Conservation (phyloP, 768 basidiomycete species). For the Russula sp. region DNA sequence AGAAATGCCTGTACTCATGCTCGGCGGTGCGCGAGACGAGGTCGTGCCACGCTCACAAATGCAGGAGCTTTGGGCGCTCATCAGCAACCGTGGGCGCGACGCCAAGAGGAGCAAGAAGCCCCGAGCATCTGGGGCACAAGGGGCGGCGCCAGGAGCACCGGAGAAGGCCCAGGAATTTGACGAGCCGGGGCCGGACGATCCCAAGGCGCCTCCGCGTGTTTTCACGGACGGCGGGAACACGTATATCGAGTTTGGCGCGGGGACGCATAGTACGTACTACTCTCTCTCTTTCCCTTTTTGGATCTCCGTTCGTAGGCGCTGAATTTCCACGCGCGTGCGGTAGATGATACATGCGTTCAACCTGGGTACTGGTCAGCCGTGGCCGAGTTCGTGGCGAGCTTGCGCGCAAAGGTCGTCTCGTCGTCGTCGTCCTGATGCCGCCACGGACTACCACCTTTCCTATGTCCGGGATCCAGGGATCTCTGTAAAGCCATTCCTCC, state of each 20-base stretch:
- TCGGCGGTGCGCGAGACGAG: conserved; percentile 68
- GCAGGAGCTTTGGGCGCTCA: conserved; percentile 62
- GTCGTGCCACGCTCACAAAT: conserved; percentile 75
- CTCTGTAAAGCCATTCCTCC: neutral
- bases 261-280: conserved; percentile 29
- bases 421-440: neutral
- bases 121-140: neutral
- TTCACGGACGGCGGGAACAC: conserved; percentile 22
- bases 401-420: neutral
- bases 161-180: neutral
- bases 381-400: conserved; percentile 25
- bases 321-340: neutral
- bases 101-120: neutral
- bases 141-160: neutral
- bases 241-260: conserved; percentile 28
- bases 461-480: neutral
- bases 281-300: neutral
- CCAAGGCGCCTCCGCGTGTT: conserved; percentile 10
- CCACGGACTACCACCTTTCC: neutral
- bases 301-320: neutral
- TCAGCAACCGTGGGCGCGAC: conserved; percentile 28
- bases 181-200: neutral
- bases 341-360: conserved; percentile 33
- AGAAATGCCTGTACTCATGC: conserved; percentile 70
- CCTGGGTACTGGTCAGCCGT: conserved; percentile 30